Conservation (phyloP, 345 rosid species). For the Raphanus sativus region DNA sequence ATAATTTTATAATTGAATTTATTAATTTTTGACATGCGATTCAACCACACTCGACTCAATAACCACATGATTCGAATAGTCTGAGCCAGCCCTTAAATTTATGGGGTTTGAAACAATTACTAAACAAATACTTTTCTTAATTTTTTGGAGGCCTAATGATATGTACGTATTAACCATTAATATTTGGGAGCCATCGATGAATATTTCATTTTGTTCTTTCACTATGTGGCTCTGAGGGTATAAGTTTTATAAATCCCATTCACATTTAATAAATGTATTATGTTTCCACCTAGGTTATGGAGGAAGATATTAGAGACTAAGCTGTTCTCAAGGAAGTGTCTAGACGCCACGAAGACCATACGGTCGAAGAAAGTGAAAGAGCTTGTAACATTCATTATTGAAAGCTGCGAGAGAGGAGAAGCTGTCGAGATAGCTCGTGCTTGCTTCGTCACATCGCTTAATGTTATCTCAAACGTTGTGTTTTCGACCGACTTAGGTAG, state of each 20-base stretch:
- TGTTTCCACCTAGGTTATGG: conserved; percentile 13
- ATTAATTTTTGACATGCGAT: background rate
- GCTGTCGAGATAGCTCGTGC: conserved; percentile 44
- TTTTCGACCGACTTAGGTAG: conserved; percentile 46
- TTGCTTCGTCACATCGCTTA: conserved; percentile 43
- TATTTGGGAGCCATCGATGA: too few relatives aligned
- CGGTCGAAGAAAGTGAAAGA: conserved; percentile 30
- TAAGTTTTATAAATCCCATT: background rate
- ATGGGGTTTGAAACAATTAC: too few relatives aligned
- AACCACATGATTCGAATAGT: background rate
- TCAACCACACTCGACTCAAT: background rate
- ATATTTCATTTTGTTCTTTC: too few relatives aligned
- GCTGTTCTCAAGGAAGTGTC: conserved; percentile 17
- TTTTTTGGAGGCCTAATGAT: too few relatives aligned
- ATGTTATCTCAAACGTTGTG: conserved; percentile 42
- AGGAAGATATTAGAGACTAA: conserved; percentile 19
- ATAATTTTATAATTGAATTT: background rate
- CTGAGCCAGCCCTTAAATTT: too few relatives aligned
- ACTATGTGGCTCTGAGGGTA: too few relatives aligned
- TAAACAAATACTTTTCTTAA: too few relatives aligned
- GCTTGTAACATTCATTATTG: conserved; percentile 31
- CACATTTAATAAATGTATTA: background rate
- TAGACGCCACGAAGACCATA: background rate
- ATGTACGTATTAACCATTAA: too few relatives aligned
- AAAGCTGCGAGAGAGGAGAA: conserved; percentile 19